Conservation (phyloP, 805 yeast species). For the Cyberlindnera nakhonratchasimensis region DNA sequence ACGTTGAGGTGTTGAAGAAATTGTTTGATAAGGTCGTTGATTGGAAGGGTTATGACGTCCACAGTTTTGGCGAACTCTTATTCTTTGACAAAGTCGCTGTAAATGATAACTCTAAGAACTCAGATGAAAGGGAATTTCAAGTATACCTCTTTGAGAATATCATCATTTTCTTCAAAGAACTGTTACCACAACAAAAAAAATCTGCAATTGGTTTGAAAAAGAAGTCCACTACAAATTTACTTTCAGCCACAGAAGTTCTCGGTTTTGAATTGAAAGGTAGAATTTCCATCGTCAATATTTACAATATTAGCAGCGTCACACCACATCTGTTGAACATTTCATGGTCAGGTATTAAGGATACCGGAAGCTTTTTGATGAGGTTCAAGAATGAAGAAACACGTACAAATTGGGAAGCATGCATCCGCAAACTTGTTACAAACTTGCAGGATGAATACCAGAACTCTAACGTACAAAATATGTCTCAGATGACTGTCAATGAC, state of each 20-base stretch:
- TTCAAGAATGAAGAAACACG: constrained; percentile 82
- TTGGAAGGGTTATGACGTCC: constrained; percentile 86
- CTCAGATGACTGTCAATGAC: constrained; percentile 21
- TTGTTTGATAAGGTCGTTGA: constrained; percentile 73
- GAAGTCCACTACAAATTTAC: constrained; percentile 29
- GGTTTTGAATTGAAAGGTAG: constrained; percentile 72
- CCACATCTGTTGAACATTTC: constrained; percentile 63
- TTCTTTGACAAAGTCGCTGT: constrained; percentile 70
- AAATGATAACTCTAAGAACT: constrained; percentile 48
- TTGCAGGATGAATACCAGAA: constrained; percentile 28
- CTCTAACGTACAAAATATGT: constrained; percentile 10
- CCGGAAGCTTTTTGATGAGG: constrained; percentile 78
- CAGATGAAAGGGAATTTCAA: constrained; percentile 79
- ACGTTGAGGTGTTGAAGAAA: constrained; percentile 64
- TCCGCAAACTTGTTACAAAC: constrained; percentile 42
- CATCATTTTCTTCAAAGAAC: constrained; percentile 61
- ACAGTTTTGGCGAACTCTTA: constrained; percentile 80
- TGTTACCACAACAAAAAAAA: constrained; percentile 43
- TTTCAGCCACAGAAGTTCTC: constrained; percentile 26
- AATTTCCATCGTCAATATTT: constrained; percentile 69
- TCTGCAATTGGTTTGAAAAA: constrained; percentile 43
- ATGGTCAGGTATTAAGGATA: constrained; percentile 85
- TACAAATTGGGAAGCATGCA: constrained; percentile 74
- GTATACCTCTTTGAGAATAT: constrained; percentile 83
- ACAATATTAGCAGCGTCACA: constrained; percentile 40